A percentile compares a stretch with the other conserved stretches of the same genome.
Evolutionary conservation across 768 basidiomycete species (phyloP).

Genomic region (Naganishia kalamii): DNA sequence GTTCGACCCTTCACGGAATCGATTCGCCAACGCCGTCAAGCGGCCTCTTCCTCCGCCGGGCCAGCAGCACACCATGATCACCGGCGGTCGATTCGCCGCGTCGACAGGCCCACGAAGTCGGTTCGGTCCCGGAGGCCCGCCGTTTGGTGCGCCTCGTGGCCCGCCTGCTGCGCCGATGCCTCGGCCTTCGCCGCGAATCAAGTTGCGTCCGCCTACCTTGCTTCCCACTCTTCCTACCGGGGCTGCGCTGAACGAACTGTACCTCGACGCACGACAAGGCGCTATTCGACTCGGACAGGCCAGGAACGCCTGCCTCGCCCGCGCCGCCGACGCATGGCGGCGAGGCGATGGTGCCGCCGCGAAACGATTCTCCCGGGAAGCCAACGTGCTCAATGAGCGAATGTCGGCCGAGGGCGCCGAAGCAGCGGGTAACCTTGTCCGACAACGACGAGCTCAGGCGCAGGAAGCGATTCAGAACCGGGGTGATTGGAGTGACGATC

Average conservation of each 20-base stretch:
- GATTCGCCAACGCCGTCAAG: conserved; percentile 88
- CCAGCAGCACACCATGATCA: conserved; percentile 11
- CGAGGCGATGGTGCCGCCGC: conserved; percentile 92
- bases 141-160: conserved; percentile 9
- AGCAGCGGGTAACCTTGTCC: conserved; percentile 76
- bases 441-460: conserved; percentile 68
- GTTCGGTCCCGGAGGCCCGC: conserved; percentile 5
- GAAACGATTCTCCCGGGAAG: conserved; percentile 87
- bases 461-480: conserved; percentile 68
- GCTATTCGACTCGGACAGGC: conserved; percentile 89
- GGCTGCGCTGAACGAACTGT: conserved; percentile 66
- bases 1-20: conserved; percentile 76
- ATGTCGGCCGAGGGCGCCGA: conserved; percentile 79
- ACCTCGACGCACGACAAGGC: conserved; percentile 79
- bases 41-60: conserved; percentile 47
- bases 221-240: conserved; percentile 87
- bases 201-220: conserved; percentile 71
- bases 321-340: conserved; percentile 93
- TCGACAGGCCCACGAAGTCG: conserved; percentile 15
- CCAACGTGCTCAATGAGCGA: conserved; percentile 83
- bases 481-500: conserved; percentile 60
- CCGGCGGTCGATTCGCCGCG: conserved; percentile 20
- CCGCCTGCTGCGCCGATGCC: conserved; percentile 32
- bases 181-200: conserved; percentile 70
- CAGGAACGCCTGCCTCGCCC: conserved; percentile 84